Percentiles rank a stretch among this genome's conserved stretches.
These are phyloP conservation scores for Peterozyma toletana DNA, from an alignment of 805 yeast species.

Conservation along the genomic window DNA sequence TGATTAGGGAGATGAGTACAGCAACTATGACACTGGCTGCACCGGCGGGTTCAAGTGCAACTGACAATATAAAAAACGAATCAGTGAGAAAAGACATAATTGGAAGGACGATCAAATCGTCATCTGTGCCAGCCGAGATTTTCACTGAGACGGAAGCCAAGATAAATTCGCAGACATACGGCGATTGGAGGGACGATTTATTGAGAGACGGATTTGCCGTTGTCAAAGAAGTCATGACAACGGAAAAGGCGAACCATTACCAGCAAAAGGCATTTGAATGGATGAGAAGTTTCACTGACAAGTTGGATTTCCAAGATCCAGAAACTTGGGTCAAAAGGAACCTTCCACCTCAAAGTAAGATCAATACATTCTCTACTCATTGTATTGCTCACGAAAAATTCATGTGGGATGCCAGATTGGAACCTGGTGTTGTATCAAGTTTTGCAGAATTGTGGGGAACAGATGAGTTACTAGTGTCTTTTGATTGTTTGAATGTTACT, in stretches of 20 bases:
- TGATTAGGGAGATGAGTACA: too few species aligned
- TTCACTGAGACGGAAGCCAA: too few species aligned
- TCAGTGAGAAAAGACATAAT: too few species aligned
- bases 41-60: too few species aligned
- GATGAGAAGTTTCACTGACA: conserved; percentile 13
- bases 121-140: too few species aligned
- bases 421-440: conserved; percentile 15
- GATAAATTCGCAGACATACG: too few species aligned
- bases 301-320: conserved; percentile 17
- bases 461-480: conserved; percentile 23
- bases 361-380: conserved; percentile 14
- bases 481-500: conserved; percentile 23
- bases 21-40: too few species aligned
- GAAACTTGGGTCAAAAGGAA: conserved; percentile 21
- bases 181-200: conserved; percentile 24
- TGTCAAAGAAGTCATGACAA: conserved; percentile 21
- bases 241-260: conserved; percentile 17
- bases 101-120: too few species aligned
- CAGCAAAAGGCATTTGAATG: conserved; percentile 16
- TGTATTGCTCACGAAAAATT: conserved; percentile 22
- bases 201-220: conserved; percentile 22
- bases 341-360: conserved; percentile 17
- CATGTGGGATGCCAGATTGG: conserved; percentile 25
- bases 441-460: conserved; percentile 25
- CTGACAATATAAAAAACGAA: too few species aligned